These are phyloP conservation scores for Kazachstania bromeliacearum DNA, from an alignment of 805 yeast species.

Conservation along the genomic window DNA sequence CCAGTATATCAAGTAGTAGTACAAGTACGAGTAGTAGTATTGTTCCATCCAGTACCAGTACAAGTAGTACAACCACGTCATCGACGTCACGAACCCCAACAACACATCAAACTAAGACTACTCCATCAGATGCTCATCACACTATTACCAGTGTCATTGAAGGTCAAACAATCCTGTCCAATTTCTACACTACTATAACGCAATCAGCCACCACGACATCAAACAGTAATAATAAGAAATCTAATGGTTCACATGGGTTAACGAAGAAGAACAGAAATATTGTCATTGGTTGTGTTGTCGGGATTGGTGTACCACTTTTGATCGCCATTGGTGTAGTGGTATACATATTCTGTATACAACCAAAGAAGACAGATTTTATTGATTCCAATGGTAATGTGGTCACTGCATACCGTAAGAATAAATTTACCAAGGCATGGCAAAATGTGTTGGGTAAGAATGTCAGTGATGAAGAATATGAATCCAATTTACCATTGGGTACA, in stretches of 20 bases:
- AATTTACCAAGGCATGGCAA: constrained; percentile 16
- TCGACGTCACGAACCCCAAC: constrained; percentile 12
- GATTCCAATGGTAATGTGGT: constrained; percentile 27
- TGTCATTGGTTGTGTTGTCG: constrained; percentile 59
- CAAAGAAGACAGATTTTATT: constrained; percentile 22
- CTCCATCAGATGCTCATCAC: constrained; percentile 10
- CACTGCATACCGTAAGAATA: constrained; percentile 19
- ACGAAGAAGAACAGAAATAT: constrained; percentile 40
- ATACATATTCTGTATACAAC: constrained; percentile 17
- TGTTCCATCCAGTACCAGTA: constrained; percentile 5
- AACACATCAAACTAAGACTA: constrained; percentile 5
- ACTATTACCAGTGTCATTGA: constrained; percentile 21
- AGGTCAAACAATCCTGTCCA: constrained; percentile 26
- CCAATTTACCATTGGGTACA: constrained; percentile 19
- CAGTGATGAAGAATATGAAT: constrained; percentile 19
- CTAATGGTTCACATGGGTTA: constrained; percentile 30
- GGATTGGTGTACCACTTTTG: constrained; percentile 54
- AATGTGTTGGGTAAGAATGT: constrained; percentile 16
- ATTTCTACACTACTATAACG: constrained; percentile 25
- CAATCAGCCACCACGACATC: constrained; percentile 19
- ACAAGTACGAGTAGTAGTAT: constrained; percentile 6
- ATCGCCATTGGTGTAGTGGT: constrained; percentile 11
- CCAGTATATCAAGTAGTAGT: not conserved
- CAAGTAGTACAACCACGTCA: constrained; percentile 13
- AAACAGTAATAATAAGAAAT: constrained; percentile 18